These are phyloP conservation scores for Nannochloris sp. DNA, from an alignment of 139 green algal species.

Conservation along the genomic window DNA sequence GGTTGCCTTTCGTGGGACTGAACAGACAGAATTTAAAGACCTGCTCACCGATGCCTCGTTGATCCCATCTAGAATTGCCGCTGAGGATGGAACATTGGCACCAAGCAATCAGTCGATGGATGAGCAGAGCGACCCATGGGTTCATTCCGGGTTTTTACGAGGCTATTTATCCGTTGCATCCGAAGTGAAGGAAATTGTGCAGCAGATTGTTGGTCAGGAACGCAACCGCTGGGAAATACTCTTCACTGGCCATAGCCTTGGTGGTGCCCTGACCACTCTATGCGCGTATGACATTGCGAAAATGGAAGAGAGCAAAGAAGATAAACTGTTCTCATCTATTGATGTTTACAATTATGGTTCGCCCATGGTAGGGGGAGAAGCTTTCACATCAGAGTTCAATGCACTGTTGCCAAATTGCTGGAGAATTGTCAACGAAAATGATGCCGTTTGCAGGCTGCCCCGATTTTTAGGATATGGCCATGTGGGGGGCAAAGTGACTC, in stretches of 20 bases:
- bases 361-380: constrained; percentile 62
- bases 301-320: constrained; percentile 11
- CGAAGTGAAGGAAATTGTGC: constrained; percentile 40
- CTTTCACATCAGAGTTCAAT: constrained; percentile 57
- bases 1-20: constrained; percentile 72
- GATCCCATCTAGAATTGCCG: constrained; percentile 41
- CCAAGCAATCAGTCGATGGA: not conserved
- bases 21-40: constrained; percentile 73
- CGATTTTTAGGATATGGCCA: constrained; percentile 67
- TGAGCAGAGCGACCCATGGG: constrained; percentile 1
- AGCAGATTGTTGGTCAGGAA: constrained; percentile 24
- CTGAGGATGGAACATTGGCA: constrained; percentile 16
- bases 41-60: constrained; percentile 64
- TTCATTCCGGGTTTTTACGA: constrained; percentile 31
- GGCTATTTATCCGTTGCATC: constrained; percentile 23
- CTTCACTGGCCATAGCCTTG: constrained; percentile 72
- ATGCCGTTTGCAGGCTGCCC: constrained; percentile 58
- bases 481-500: constrained; percentile 36
- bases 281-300: constrained; percentile 61
- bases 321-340: constrained; percentile 15
- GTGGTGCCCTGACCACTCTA: constrained; percentile 73
- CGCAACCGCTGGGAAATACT: constrained; percentile 6
- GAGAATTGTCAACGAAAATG: constrained; percentile 56
- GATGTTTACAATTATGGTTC: constrained; percentile 70
- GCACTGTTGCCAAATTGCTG: constrained; percentile 43